Base-by-base conservation (phyloP, 1,139 yeast genomes). In the Yamadazyma aaseri region DNA sequence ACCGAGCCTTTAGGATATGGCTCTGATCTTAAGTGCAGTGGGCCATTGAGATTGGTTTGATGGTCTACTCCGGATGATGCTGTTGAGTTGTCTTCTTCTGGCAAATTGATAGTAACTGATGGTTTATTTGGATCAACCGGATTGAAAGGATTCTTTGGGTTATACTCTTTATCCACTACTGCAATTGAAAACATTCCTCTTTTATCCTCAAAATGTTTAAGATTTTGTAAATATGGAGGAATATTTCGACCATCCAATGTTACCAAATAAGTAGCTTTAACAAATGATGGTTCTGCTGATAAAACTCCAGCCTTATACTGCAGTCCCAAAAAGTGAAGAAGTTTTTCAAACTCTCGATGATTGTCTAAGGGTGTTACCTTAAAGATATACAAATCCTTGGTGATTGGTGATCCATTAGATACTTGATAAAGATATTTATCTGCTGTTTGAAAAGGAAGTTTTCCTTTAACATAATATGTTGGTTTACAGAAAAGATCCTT, bases 211-310 rank as follows among this genome's bases (percentile, higher is more conserved):
- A 46, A 13, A 11, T 37, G 22, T 8, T 31, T 20, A 7, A 47
- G 20, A n/a, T 41, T 43, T 23, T 50, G 42, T 21, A 71, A 57
- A 37, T 56, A 62, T 16, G 40, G 37, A 1, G 70, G 66, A 15
- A 63, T 41, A 6, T 23, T 25, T 24, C 45, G 23, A 28, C 54
- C 47, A 36, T 57, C 54, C 15, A 77, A 45, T 1, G 86, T 71
- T 21, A 82, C 54, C 30, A 85, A 44, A 54, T 84, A 85, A 2
- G 81, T 70, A 52, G 84, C 94, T 50, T 82, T 83, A 21, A 81
- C 80, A 43, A 69, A 65, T 14, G 54, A 44, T 1, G 73, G 76
- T 41, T 56, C 64, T 14, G 65, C 69, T 23, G 75, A 67, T 29
- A 84, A 60, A 13, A 83, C 92, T 0, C 90, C 94, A 32, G 71